Evolutionary conservation across 148 eudicot species (phyloP), one percentile per base, ranked within the genome.

Genomic region (Amaranthus cruentus): DNA sequence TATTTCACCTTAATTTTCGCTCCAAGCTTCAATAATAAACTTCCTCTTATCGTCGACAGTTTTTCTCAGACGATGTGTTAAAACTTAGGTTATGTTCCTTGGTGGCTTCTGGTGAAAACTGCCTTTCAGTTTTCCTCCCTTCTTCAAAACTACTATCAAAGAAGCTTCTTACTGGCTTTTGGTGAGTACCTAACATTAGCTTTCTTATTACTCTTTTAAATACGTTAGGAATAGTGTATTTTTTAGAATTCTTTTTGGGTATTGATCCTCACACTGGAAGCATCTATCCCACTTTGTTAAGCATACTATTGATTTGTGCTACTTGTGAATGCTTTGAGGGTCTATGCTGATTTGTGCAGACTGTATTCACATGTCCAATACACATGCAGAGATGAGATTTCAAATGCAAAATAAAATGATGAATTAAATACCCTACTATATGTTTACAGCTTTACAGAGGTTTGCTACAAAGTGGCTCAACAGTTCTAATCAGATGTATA

Each of bases 361-460:
- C 38, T 28, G 38, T 28, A 28, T 28, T 28, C 38, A 28, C 1
- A 28, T 28, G 38, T 28, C 38, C 38, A 28, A 0, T 28, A 28
- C 38, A 28, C 38, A 28, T 28, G 38, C 38, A 28, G 38, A 28
- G 38, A 28, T 28, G 38, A 28, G 2, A 28, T 28, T 73, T 43
- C 15, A 1, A 28, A 70, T 47, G 0, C 11, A 47, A 11, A 18
- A 7, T 4, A 6, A 21, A 61, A 70, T 38, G 42, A 57, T 65
- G 0, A 49, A 14, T 21, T 60, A 48, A 77, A 51, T 28, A 28
- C 38, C 1, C 38, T 28, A 13, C 38, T 28, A 28, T 28, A 15
- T 58, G 42, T 68, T 18, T 59, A 62, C 88, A 94, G 98, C 58
- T 94, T 21, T 94, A 91, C 77, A 88, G 73, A 70, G 97, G 97